Evolutionary conservation across 352 stramenopile genomes (phyloP).

Genomic region (Phytophthora nicotianae): DNA sequence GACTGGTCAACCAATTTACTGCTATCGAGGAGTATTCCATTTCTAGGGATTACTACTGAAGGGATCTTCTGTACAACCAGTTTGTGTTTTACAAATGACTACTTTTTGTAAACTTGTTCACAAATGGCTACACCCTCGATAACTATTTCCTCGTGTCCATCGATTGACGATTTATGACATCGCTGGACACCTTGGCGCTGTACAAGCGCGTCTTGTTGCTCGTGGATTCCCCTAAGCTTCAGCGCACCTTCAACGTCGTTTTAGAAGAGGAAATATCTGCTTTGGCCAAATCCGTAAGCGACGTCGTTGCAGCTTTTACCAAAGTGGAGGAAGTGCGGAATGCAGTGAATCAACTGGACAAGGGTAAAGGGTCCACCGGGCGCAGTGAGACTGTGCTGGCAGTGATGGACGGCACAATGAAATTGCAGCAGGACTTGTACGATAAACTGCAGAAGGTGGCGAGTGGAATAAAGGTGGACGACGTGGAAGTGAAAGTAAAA

Average conservation of each 20-base stretch:
- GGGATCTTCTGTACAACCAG: too few relatives aligned
- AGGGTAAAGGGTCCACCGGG: constrained; percentile 19
- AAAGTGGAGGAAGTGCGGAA: constrained; percentile 31
- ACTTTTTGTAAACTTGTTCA: background rate
- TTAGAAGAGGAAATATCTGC: constrained; percentile 16
- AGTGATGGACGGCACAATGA: constrained; percentile 13
- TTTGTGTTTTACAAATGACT: too few relatives aligned
- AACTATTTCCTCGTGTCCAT: constrained; percentile 9
- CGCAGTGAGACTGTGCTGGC: constrained; percentile 20
- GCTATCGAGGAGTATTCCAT: too few relatives aligned
- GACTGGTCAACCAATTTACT: too few relatives aligned
- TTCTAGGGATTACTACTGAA: too few relatives aligned
- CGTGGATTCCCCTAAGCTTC: constrained; percentile 22
- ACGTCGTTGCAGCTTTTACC: constrained; percentile 4
- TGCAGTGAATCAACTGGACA: constrained; percentile 31
- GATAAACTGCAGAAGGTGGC: constrained; percentile 22
- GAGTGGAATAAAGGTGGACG: constrained; percentile 17
- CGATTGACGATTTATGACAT: background rate
- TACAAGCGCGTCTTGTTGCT: constrained; percentile 35
- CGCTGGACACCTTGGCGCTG: constrained; percentile 16
- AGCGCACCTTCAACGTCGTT: constrained; percentile 26
- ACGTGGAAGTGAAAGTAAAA: background rate
- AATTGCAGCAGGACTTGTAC: constrained; percentile 19
- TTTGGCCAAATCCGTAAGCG: constrained; percentile 7
- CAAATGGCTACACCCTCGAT: constrained; percentile 2